These are phyloP conservation scores for Bothriochloa decipiens DNA, from an alignment of 176 grass and related monocot species.

Conservation along the genomic window DNA sequence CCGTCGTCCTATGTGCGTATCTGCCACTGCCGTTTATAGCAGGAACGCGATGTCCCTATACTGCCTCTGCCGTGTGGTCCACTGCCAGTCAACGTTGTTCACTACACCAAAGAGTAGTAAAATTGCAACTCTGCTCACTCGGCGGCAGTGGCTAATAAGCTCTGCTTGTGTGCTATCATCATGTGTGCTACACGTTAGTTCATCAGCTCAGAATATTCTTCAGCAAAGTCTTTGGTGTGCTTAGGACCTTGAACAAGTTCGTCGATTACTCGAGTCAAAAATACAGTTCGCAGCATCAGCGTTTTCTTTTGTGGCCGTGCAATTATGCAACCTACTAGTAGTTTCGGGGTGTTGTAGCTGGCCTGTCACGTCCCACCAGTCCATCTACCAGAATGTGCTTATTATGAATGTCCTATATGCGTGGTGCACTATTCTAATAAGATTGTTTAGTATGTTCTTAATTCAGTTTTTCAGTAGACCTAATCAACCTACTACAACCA, in stretches of 20 bases:
- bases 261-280: neutral
- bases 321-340: constrained; percentile 21
- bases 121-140: neutral
- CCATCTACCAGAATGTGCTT: neutral
- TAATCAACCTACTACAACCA: constrained; percentile 35
- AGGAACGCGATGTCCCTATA: neutral
- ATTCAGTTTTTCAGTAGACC: neutral
- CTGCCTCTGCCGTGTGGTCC: constrained; percentile 1
- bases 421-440: neutral
- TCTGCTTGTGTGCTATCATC: neutral
- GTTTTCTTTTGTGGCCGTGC: neutral
- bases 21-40: constrained; percentile 6
- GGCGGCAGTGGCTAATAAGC: neutral
- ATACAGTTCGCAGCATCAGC: neutral
- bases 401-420: constrained; percentile 3
- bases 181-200: neutral
- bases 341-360: constrained; percentile 11
- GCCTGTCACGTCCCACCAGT: constrained; percentile 15
- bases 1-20: constrained; percentile 11
- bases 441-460: neutral
- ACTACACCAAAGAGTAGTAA: neutral
- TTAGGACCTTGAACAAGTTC: neutral
- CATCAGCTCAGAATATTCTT: neutral
- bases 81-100: constrained; percentile 12
- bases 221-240: too few relatives aligned